Evolutionary conservation across 1,284 basidiomycete genomes (phyloP), one percentile per base, ranked within the genome.

Genomic region (Uromyces viciae-fabae): DNA sequence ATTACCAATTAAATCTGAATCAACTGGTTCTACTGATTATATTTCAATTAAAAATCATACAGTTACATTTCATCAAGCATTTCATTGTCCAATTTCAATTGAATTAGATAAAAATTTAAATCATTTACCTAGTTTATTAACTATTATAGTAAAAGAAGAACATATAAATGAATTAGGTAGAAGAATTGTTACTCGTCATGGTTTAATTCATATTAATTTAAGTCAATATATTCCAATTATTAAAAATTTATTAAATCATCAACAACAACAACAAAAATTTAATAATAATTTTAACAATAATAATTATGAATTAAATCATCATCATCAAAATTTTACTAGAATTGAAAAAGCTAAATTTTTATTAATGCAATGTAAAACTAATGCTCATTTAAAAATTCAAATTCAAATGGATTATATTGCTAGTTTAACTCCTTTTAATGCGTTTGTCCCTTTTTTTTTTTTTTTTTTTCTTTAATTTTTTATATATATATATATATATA

Each of bases 281-380:
- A 36, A 54, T 52, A 19, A 43, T 33, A 2, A 43, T 31, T 22
- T 22, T 9, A 40, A 68, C 7, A 36, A 25, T 15, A 14, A 8
- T 1, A n/a, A n/a, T 17, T 40, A 40, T 28, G 40, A 43, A 43
- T 31, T 9, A 9, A 19, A 17, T 22, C 3, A n/a, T 19, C 17
- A 71, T 38, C n/a, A 22, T 71, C 28, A 71, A n/a, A 31, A 64
- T 9, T 54, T 31, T 8, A 77, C 43, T 40, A 69, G 68, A 28
- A 58, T 72, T 42, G 76, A 79, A 60, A 79, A 79, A 31, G 42
- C 54, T 19, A 79, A 72, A 58, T 79, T 79, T 42, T 43, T 79
- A 28, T 36, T 79, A 28, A 49, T 56, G 54, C 52, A 79, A 0
- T 79, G 66, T 49, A 79, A 71, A 40, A 79, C 76, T n/a, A 79